These are phyloP conservation scores for Endogone sp. DNA, from an alignment of 192 early-diverging fungal genomes.

Conservation along the genomic window DNA sequence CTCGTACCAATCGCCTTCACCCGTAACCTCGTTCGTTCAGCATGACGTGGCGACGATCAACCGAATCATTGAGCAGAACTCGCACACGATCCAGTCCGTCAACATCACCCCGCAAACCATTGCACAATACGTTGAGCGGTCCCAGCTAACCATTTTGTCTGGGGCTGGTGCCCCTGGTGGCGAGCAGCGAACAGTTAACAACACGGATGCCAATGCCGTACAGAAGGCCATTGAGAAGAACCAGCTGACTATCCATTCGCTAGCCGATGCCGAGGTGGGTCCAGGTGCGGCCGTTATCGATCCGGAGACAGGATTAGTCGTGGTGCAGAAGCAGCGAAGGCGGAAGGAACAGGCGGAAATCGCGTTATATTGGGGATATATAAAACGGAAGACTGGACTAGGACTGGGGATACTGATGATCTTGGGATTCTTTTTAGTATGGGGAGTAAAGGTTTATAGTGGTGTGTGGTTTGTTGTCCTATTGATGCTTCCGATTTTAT, in stretches of 20 bases:
- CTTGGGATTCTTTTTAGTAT: too few species aligned
- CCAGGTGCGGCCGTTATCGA: too few species aligned
- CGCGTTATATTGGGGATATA: too few species aligned
- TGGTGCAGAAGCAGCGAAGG: too few species aligned
- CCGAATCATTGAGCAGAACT: constrained; percentile 49
- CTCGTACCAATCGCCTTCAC: constrained; percentile 20
- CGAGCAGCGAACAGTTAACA: constrained; percentile 10
- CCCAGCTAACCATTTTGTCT: constrained; percentile 55
- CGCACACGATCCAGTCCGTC: constrained; percentile 48
- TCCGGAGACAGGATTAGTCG: too few species aligned
- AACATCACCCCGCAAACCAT: constrained; percentile 68
- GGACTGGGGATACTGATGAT: too few species aligned
- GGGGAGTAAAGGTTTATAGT: too few species aligned
- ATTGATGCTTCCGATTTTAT: not conserved
- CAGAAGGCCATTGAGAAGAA: constrained; percentile 66
- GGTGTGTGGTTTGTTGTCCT: too few species aligned
- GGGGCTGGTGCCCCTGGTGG: constrained; percentile 30
- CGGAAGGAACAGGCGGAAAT: too few species aligned
- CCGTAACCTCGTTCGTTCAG: constrained; percentile 6
- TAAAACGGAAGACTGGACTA: too few species aligned
- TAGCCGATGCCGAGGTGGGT: too few species aligned
- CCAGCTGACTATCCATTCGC: constrained; percentile 63
- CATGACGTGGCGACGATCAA: constrained; percentile 38
- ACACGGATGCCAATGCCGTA: constrained; percentile 49
- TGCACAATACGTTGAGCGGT: constrained; percentile 66